A percentile compares a stretch with the other conserved stretches of the same genome.
Evolutionary conservation across 768 basidiomycete species (phyloP).

Genomic region (Inosperma sp.): DNA sequence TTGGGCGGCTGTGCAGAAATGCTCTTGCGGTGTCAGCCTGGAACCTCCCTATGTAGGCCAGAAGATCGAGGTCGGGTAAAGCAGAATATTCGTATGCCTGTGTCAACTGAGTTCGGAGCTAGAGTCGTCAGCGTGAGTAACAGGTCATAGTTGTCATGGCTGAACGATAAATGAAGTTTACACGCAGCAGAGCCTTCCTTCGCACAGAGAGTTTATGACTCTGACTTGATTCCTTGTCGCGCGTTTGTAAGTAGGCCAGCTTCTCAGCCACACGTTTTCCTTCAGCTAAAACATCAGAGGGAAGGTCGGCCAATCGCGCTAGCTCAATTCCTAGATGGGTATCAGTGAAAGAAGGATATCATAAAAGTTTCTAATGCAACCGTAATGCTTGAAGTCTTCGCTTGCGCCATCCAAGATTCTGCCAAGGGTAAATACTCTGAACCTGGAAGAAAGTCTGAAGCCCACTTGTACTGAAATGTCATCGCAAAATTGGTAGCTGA

Average conservation of each 20-base stretch:
- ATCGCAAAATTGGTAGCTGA: conserved; percentile 60
- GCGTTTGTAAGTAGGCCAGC: conserved; percentile 54
- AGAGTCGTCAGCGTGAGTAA: not conserved
- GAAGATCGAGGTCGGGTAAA: conserved; percentile 66
- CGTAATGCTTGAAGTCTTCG: conserved; percentile 66
- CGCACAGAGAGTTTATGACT: conserved; percentile 54
- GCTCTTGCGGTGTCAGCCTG: conserved; percentile 67
- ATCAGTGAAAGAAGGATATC: not conserved
- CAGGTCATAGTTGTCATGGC: no score
- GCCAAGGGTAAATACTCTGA: not conserved
- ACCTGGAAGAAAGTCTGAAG: no score
- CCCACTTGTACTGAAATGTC: conserved; percentile 74
- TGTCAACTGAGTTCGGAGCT: conserved; percentile 71
- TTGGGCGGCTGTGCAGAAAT: no score
- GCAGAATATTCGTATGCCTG: conserved; percentile 72
- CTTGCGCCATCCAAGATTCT: conserved; percentile 74
- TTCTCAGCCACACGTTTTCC: conserved; percentile 55
- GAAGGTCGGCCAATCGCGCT: conserved; percentile 83
- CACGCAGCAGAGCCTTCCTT: conserved; percentile 65
- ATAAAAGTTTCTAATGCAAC: conserved; percentile 31
- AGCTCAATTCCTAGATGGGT: conserved; percentile 70
- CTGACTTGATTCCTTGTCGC: conserved; percentile 56
- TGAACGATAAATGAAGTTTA: conserved; percentile 36
- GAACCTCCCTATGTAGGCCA: conserved; percentile 59
- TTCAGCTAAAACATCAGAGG: conserved; percentile 60